phyloP scores from a whole-genome alignment of 169 alveolate species.

The Eimeria praecox region DNA sequence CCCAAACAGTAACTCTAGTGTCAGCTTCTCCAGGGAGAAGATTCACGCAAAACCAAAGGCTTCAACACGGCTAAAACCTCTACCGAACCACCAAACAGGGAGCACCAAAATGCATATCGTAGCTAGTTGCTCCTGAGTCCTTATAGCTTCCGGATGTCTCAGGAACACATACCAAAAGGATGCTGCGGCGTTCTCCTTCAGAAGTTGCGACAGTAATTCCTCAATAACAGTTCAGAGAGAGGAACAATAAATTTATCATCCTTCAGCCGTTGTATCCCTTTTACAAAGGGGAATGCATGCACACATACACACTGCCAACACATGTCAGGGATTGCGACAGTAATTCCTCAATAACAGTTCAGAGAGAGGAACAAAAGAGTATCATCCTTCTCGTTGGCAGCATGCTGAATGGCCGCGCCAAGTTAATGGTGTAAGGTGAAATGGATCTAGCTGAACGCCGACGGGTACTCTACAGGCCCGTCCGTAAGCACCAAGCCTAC shows the following conservation, averaged over 20 bases:
- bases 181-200: neutral
- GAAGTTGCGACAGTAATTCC: conserved; percentile 55
- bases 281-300: no score
- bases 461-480: neutral
- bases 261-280: no score
- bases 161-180: neutral
- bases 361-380: conserved; percentile 68
- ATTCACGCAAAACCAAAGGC: no score
- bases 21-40: no score
- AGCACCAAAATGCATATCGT: no score
- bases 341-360: conserved; percentile 7
- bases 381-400: conserved; percentile 31
- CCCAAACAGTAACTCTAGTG: no score
- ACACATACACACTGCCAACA: no score
- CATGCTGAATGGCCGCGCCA: neutral
- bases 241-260: no score
- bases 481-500: conserved; percentile 13
- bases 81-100: no score
- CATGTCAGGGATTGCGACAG: no score
- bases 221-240: no score
- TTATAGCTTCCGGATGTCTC: neutral
- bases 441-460: neutral
- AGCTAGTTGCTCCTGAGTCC: neutral
- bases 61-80: no score
- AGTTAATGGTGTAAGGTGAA: conserved; percentile 14